Percentiles rank a stretch among this genome's conserved stretches.
Evolutionary conservation across 2,329 filamentous ascomycete genomes (phyloP).

Genomic region (Thermoascus crustaceus): DNA sequence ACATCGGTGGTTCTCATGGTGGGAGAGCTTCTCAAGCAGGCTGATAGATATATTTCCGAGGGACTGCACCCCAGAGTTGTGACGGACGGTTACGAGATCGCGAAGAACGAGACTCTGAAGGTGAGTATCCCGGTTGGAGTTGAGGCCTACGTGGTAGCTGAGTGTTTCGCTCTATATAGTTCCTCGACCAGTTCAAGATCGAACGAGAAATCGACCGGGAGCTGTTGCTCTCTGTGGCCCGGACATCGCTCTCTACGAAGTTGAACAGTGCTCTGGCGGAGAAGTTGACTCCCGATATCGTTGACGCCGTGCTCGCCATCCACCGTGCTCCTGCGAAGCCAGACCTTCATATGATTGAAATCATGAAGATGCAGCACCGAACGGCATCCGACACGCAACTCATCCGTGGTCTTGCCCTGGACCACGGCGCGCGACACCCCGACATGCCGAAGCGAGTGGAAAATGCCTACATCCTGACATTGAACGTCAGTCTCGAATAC

Average conservation of each 20-base stretch:
- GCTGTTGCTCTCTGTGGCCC: conserved; percentile 82
- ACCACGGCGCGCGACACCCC: conserved; percentile 92
- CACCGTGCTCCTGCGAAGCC: conserved; percentile 85
- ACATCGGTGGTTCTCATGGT: conserved; percentile 93
- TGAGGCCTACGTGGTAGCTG: conserved; percentile 10
- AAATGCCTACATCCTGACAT: conserved; percentile 87
- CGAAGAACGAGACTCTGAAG: conserved; percentile 86
- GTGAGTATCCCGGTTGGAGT: conserved; percentile 36
- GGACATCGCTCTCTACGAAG: conserved; percentile 92
- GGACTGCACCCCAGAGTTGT: conserved; percentile 95
- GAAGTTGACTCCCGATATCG: conserved; percentile 87
- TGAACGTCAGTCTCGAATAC: conserved; percentile 96
- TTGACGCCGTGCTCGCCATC: conserved; percentile 92
- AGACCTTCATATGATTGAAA: conserved; percentile 97
- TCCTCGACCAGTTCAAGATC: conserved; percentile 91
- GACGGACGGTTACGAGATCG: conserved; percentile 95
- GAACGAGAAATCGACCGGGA: conserved; percentile 83
- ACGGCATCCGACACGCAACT: conserved; percentile 93
- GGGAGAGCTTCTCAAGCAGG: conserved; percentile 95
- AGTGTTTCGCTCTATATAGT: conserved; percentile 43
- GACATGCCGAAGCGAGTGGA: conserved; percentile 97
- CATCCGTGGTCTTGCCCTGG: conserved; percentile 83
- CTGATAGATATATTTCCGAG: conserved; percentile 89
- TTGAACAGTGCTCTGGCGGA: conserved; percentile 81
- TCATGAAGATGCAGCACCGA: conserved; percentile 99